Evolutionary conservation across 352 stramenopile genomes (phyloP).

Genomic region (Phytophthora sansomeana): DNA sequence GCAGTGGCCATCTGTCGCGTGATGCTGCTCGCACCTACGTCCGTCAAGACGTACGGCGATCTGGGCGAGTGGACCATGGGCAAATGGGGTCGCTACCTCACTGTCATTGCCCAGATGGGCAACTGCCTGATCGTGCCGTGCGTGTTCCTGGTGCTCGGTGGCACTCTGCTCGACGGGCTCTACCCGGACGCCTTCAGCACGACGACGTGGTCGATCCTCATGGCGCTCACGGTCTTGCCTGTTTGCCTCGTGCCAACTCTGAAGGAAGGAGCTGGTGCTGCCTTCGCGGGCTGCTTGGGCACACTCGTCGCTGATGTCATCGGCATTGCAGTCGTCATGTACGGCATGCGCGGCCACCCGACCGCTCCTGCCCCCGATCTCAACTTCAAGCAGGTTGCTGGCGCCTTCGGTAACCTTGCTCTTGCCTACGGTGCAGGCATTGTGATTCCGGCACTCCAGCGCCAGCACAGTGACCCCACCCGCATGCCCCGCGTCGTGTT

Average conservation of each 20-base stretch:
- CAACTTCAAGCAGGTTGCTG: slow-evolving; percentile 40
- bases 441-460: slow-evolving; percentile 18
- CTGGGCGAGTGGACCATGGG: slow-evolving; percentile 27
- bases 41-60: slow-evolving; percentile 26
- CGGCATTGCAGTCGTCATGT: slow-evolving; percentile 29
- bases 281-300: slow-evolving; percentile 40
- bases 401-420: slow-evolving; percentile 43
- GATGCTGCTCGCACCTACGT: slow-evolving; percentile 25
- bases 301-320: slow-evolving; percentile 42
- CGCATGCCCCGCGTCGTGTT: slow-evolving; percentile 30
- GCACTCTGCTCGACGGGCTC: slow-evolving; percentile 43
- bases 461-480: slow-evolving; percentile 25
- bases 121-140: slow-evolving; percentile 28
- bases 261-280: slow-evolving; percentile 44
- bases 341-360: slow-evolving; percentile 30
- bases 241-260: slow-evolving; percentile 23
- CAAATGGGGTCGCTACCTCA: slow-evolving; percentile 27
- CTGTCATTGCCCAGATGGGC: slow-evolving; percentile 29
- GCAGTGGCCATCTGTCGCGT: slow-evolving; percentile 26
- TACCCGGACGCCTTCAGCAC: slow-evolving; percentile 44
- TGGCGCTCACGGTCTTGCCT: slow-evolving; percentile 41
- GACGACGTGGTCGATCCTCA: slow-evolving; percentile 47
- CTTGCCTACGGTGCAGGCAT: slow-evolving; percentile 44
- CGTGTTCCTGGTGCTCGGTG: slow-evolving; percentile 47
- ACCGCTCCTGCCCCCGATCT: slow-evolving; percentile 31